These are phyloP conservation scores for Pseudogymnoascus verrucosus DNA, from an alignment of 2,329 filamentous ascomycete species.

Conservation along the genomic window DNA sequence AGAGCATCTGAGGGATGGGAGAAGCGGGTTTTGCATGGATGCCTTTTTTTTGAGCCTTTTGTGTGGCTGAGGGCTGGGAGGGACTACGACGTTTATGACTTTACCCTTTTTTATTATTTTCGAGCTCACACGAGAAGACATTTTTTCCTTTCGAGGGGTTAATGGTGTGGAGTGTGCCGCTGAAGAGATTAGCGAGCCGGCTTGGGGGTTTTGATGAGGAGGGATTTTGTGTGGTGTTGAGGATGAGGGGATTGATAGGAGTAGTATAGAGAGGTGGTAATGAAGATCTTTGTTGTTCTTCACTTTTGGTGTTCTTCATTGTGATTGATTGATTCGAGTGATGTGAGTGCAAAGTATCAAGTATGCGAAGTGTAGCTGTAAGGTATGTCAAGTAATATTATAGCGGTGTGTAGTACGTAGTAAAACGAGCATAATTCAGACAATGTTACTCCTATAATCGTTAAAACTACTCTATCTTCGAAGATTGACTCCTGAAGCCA, in stretches of 20 bases:
- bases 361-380: neutral
- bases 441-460: neutral
- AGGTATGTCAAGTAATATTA: neutral
- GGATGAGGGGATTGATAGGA: neutral
- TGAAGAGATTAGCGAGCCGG: neutral
- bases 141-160: slow-evolving; percentile 5
- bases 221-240: neutral
- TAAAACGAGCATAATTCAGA: neutral
- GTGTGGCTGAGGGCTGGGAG: neutral
- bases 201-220: neutral
- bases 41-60: neutral
- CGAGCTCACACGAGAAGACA: neutral
- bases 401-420: neutral
- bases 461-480: neutral
- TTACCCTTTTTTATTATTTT: neutral
- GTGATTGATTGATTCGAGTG: neutral
- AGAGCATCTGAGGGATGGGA: neutral
- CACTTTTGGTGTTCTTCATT: neutral
- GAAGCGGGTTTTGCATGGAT: neutral
- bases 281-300: slow-evolving; percentile 9
- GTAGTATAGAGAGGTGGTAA: slow-evolving; percentile 7
- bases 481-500: neutral
- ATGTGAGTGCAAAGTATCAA: neutral
- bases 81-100: neutral
- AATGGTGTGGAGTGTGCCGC: neutral